Evolutionary conservation across 495 filamentous ascomycete genomes (phyloP).

Genomic region (Penicillium verhagenii): DNA sequence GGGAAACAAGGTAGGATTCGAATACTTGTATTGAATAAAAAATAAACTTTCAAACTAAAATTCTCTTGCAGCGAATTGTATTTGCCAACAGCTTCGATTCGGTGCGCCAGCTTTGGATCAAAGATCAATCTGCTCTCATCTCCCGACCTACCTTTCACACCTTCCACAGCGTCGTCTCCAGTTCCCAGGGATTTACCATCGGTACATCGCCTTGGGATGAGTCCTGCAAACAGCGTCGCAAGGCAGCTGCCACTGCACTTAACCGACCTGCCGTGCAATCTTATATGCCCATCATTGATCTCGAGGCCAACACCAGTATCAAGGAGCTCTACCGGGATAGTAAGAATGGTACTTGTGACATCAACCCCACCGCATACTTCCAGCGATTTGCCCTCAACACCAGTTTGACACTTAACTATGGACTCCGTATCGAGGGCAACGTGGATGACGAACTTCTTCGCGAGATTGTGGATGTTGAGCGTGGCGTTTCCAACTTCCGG

Average conservation of each 20-base stretch:
- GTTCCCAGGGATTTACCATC: conserved; percentile 69
- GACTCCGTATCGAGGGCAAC: conserved; percentile 59
- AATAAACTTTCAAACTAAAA: not conserved
- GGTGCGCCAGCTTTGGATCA: conserved; percentile 68
- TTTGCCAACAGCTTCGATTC: conserved; percentile 71
- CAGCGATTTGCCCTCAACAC: conserved; percentile 68
- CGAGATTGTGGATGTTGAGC: conserved; percentile 64
- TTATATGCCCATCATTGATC: conserved; percentile 72
- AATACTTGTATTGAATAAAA: not conserved
- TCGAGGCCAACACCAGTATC: conserved; percentile 64
- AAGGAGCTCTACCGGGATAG: conserved; percentile 60
- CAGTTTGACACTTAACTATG: conserved; percentile 65
- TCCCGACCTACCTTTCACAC: conserved; percentile 69
- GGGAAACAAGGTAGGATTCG: conserved; percentile 54
- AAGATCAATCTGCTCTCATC: conserved; percentile 67
- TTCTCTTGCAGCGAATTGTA: conserved; percentile 53
- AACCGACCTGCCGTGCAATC: conserved; percentile 65
- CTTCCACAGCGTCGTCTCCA: conserved; percentile 69
- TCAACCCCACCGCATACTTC: conserved; percentile 66
- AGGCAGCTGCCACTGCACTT: conserved; percentile 67
- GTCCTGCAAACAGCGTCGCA: conserved; percentile 66
- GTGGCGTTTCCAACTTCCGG: conserved; percentile 61
- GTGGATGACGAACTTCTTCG: conserved; percentile 56
- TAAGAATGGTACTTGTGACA: conserved; percentile 53
- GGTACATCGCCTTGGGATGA: conserved; percentile 76